Percentiles rank a stretch among this genome's conserved stretches.
Evolutionary conservation across 148 eudicot genomes (phyloP).

Genomic region (Fagopyrum tataricum): DNA sequence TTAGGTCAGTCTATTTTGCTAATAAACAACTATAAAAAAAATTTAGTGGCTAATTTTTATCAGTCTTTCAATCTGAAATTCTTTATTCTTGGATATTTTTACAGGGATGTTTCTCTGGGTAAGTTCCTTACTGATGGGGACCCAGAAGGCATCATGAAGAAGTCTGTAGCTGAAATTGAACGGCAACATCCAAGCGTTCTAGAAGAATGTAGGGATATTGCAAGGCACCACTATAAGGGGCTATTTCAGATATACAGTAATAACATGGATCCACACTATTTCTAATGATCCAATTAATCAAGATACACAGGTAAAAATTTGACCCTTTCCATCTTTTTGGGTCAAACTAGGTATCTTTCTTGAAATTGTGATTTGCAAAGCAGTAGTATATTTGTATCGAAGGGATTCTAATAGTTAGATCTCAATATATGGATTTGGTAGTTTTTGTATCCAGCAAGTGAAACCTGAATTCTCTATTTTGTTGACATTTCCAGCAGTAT

Average conservation of each 20-base stretch:
- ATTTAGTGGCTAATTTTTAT: too few relatives aligned
- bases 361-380: not conserved
- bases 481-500: too few relatives aligned
- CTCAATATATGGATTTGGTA: not conserved
- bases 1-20: too few relatives aligned
- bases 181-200: not conserved
- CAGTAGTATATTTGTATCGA: not conserved
- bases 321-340: not conserved
- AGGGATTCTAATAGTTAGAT: not conserved
- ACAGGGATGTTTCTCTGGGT: conserved; percentile 11
- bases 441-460: not conserved
- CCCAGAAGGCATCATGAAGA: conserved; percentile 12
- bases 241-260: conserved; percentile 7
- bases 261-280: conserved; percentile 6
- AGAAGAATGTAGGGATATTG: not conserved
- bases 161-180: not conserved
- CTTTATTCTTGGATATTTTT: not conserved
- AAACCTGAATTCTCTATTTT: not conserved
- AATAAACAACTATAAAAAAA: too few relatives aligned
- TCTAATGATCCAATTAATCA: not conserved
- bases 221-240: not conserved
- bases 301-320: not conserved
- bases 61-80: not conserved
- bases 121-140: conserved; percentile 11
- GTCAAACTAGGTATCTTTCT: not conserved